Evolutionary conservation across 805 yeast genomes (phyloP), one percentile per base, ranked within the genome.

Genomic region (Sungouiozyma intestinalis): DNA sequence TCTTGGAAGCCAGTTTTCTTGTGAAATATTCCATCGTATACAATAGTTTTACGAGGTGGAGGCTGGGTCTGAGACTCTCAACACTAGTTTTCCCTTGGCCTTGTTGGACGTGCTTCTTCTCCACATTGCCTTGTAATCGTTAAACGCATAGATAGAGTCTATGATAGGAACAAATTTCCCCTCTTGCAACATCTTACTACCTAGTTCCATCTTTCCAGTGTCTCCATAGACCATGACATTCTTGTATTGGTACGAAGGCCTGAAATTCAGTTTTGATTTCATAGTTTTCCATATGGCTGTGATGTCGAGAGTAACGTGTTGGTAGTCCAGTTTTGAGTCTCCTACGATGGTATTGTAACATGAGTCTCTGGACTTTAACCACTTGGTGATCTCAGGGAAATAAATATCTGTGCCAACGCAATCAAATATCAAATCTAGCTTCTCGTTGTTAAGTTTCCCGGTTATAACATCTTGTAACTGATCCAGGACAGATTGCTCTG

Each of bases 351-450:
- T 68, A 9, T 69, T 60, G 51, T 71, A 82, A 27, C 66, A 64
- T 5, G 78, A 69, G 11, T 75, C 71, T 38, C 69, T 67, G 19
- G 58, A 47, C 49, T 74, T 72, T 47, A 82, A 60, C 16, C 68
- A 64, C 33, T 63, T 49, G 4, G 62, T 52, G 41, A 74, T 64
- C 11, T 68, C 57, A 2, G 65, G 56, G 41, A 76, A 66, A 16
- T 79, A 68, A 16, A 71, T 74, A 19, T 56, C 55, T 42, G 73
- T 74, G 33, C 94, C 88, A 40, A 74, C 76, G 41, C 80, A 69
- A 62, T 85, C 94, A 21, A 77, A 54, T 36, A 83, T 74, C 9
- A 73, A 54, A 53, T 81, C 85, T 51, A 77, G 83, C 46, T 71
- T 65, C 39, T 71, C 68, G 39, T 65, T 60, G 17, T 57, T 46